Evolutionary conservation across 345 rosid species (phyloP).

Genomic region (Populus deltoides): DNA sequence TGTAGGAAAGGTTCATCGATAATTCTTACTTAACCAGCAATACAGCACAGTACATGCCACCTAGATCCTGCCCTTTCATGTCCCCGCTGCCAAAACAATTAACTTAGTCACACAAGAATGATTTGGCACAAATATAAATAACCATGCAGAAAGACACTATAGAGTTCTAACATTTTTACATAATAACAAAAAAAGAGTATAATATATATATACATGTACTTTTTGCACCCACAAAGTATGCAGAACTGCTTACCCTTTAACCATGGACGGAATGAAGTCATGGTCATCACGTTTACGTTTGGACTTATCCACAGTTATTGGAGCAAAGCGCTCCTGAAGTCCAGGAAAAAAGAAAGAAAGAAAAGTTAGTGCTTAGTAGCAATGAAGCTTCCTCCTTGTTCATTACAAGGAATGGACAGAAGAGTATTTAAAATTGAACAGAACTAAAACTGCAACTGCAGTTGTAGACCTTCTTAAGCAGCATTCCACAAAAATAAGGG

Average conservation of each 20-base stretch:
- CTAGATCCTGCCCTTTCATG: conserved; percentile 62
- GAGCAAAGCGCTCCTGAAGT: conserved; percentile 78
- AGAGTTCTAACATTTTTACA: neutral
- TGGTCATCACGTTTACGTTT: conserved; percentile 29
- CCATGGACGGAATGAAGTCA: conserved; percentile 86
- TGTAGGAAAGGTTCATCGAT: neutral
- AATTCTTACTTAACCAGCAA: conserved; percentile 74
- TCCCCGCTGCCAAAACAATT: conserved; percentile 43
- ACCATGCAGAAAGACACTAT: neutral
- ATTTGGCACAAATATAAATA: neutral
- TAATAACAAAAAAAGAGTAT: neutral
- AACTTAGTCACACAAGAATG: neutral
- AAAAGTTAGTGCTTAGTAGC: conserved; percentile 12
- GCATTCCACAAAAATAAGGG: neutral
- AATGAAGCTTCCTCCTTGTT: neutral
- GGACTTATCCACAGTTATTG: conserved; percentile 56
- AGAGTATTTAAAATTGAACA: neutral
- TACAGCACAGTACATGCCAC: conserved; percentile 83
- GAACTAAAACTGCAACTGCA: neutral
- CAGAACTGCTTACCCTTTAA: conserved; percentile 61
- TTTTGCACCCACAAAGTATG: neutral
- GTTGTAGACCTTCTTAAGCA: neutral
- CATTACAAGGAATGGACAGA: neutral
- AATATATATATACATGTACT: neutral
- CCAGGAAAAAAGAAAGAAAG: conserved; percentile 11